phyloP scores from a whole-genome alignment of 352 stramenopile species.

The Phytopythium helicoides region DNA sequence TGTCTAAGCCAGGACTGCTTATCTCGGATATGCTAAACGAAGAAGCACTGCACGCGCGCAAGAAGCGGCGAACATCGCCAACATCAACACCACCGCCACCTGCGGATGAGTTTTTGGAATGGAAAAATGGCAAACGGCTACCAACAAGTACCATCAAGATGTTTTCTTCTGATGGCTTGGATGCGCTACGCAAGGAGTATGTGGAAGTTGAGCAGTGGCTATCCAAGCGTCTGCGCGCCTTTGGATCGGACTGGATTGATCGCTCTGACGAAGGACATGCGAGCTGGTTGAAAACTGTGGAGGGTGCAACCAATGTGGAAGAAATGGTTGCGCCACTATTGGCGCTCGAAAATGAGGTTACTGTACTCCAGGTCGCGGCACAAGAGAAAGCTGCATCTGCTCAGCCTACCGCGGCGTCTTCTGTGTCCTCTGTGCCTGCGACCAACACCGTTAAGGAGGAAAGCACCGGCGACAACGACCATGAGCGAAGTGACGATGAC shows the following conservation, averaged over 20 bases:
- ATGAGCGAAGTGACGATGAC: conserved; percentile 50
- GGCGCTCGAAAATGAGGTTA: conserved; percentile 63
- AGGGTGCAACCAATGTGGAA: conserved; percentile 25
- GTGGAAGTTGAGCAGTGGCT: conserved; percentile 61
- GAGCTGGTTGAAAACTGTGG: conserved; percentile 52
- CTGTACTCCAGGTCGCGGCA: conserved; percentile 38
- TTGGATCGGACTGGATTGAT: conserved; percentile 64
- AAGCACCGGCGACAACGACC: conserved; percentile 40
- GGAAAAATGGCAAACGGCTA: conserved; percentile 62
- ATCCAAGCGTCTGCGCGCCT: conserved; percentile 52
- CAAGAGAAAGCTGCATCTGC: conserved; percentile 12
- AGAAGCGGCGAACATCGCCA: conserved; percentile 34
- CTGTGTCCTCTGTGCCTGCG: too few relatives aligned
- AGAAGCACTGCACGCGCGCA: conserved; percentile 24
- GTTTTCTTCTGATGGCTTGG: conserved; percentile 24
- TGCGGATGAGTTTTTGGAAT: conserved; percentile 39
- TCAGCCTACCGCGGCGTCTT: conserved; percentile 1
- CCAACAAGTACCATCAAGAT: background rate
- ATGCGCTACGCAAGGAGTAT: conserved; percentile 57
- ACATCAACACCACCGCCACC: conserved; percentile 4
- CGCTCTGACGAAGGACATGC: conserved; percentile 24
- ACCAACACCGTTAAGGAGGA: background rate
- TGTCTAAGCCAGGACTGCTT: conserved; percentile 67
- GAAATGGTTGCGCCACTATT: conserved; percentile 48
- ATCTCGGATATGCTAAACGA: conserved; percentile 77